Percentiles rank a stretch among this genome's conserved stretches.
These are phyloP conservation scores for Mucor piriformis DNA, from an alignment of 371 early-diverging fungal species.

Conservation along the genomic window DNA sequence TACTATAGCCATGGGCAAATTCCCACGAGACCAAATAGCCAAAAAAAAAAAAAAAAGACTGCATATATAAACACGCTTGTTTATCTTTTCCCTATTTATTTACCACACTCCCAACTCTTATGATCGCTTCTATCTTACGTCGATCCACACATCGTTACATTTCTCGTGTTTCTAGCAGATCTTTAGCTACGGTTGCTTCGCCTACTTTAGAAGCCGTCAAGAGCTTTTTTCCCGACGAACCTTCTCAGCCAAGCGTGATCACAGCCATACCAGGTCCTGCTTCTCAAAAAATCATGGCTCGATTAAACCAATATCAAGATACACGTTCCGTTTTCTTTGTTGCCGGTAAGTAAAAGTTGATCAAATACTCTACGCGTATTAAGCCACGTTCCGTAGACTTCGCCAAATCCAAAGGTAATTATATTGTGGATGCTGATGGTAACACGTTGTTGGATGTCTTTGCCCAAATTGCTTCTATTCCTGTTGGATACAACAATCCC, in stretches of 20 bases:
- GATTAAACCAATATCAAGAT: slow-evolving; percentile 47
- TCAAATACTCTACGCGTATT: not conserved
- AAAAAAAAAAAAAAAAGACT: not conserved
- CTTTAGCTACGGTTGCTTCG: slow-evolving; percentile 8
- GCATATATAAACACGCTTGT: slow-evolving; percentile 1
- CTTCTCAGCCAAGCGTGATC: slow-evolving; percentile 32
- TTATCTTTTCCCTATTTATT: not conserved
- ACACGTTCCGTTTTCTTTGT: slow-evolving; percentile 50
- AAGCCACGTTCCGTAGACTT: slow-evolving; percentile 49
- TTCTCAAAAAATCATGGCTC: slow-evolving; percentile 37
- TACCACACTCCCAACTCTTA: not conserved
- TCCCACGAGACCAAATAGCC: slow-evolving; percentile 5
- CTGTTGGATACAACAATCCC: slow-evolving; percentile 76
- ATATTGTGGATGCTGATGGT: slow-evolving; percentile 77
- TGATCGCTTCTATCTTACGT: slow-evolving; percentile 11
- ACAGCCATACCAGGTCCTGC: slow-evolving; percentile 52
- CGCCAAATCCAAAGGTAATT: slow-evolving; percentile 72
- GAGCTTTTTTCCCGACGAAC: slow-evolving; percentile 38
- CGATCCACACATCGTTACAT: slow-evolving; percentile 1
- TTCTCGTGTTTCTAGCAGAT: not conserved
- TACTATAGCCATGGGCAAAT: slow-evolving; percentile 3
- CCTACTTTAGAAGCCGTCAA: slow-evolving; percentile 5
- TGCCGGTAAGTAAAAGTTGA: slow-evolving; percentile 37
- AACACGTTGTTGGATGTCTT: slow-evolving; percentile 70
- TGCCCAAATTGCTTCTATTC: slow-evolving; percentile 80